phyloP scores from a whole-genome alignment of 352 stramenopile species.

The Phytophthora meadii region DNA sequence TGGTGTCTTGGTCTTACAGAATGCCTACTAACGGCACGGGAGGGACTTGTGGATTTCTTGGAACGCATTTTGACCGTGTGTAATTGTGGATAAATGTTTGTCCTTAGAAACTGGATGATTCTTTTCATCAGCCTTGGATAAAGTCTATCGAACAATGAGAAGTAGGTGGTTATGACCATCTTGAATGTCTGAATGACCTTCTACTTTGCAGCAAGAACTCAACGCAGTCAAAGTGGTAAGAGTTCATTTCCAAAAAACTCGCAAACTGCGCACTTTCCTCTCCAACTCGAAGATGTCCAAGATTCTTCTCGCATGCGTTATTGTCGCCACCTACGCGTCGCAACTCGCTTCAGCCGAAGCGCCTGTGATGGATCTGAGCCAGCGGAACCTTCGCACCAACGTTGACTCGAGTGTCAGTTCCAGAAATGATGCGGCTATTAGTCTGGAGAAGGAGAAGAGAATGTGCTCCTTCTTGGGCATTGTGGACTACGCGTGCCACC shows the following conservation, averaged over 20 bases:
- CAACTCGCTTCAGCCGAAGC: constrained; percentile 8
- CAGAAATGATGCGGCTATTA: not conserved
- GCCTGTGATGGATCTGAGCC: constrained; percentile 2
- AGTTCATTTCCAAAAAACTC: constrained; percentile 17
- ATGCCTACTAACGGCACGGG: constrained; percentile 7
- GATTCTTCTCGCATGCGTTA: constrained; percentile 1
- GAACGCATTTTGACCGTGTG: constrained; percentile 6
- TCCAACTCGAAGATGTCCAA: constrained; percentile 17
- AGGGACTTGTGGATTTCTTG: constrained; percentile 20
- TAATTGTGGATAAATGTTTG: constrained; percentile 15
- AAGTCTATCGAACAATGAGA: no score
- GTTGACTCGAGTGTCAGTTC: constrained; percentile 12
- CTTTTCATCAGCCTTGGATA: not conserved
- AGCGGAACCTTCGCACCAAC: constrained; percentile 6
- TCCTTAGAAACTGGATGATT: constrained; percentile 14
- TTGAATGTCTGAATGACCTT: no score
- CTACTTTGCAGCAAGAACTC: no score
- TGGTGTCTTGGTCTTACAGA: constrained; percentile 16
- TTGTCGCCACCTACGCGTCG: constrained; percentile 7
- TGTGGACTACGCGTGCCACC: constrained; percentile 2
- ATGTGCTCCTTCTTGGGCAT: constrained; percentile 12
- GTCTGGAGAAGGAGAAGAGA: not conserved
- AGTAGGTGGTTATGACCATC: no score
- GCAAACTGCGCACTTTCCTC: constrained; percentile 7
- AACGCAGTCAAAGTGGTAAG: not conserved